Percentiles rank a stretch among this genome's conserved stretches.
These are phyloP conservation scores for Tuber umbilicatum DNA, from an alignment of 495 filamentous ascomycete genomes.

Conservation along the genomic window DNA sequence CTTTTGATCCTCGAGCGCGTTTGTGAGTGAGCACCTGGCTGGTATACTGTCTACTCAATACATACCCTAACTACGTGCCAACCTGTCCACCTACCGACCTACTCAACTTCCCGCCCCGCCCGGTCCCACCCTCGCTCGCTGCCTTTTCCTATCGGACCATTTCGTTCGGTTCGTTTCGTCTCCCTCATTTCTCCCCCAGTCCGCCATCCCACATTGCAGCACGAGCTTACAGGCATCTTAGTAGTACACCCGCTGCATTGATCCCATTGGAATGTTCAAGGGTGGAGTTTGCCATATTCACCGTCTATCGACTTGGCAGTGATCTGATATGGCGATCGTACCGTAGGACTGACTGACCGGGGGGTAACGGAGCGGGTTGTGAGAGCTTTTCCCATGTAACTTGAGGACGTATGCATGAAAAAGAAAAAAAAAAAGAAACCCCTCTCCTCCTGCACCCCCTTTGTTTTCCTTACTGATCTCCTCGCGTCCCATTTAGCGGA, in stretches of 20 bases:
- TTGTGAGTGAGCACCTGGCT: too few relatives aligned
- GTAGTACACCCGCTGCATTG: not conserved
- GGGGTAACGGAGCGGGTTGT: not conserved
- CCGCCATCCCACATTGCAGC: not conserved
- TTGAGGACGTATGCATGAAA: too few relatives aligned
- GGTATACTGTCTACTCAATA: too few relatives aligned
- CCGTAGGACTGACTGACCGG: not conserved
- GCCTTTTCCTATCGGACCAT: not conserved
- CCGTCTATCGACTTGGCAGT: not conserved
- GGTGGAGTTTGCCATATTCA: not conserved
- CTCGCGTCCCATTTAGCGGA: not conserved
- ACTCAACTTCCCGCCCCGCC: not conserved
- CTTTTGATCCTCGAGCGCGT: not conserved
- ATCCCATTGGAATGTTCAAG: not conserved
- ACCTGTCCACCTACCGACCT: not conserved
- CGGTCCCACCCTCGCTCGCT: not conserved
- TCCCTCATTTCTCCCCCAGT: not conserved
- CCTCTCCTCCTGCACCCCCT: not conserved
- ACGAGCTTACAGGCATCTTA: not conserved
- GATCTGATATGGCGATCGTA: not conserved
- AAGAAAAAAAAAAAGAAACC: not conserved
- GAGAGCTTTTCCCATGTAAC: not conserved
- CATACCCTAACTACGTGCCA: too few relatives aligned
- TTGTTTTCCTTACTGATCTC: not conserved
- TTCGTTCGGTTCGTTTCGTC: not conserved